Evolutionary conservation across 768 basidiomycete genomes (phyloP), one percentile per base, ranked within the genome.

Genomic region (Kwoniella pini): DNA sequence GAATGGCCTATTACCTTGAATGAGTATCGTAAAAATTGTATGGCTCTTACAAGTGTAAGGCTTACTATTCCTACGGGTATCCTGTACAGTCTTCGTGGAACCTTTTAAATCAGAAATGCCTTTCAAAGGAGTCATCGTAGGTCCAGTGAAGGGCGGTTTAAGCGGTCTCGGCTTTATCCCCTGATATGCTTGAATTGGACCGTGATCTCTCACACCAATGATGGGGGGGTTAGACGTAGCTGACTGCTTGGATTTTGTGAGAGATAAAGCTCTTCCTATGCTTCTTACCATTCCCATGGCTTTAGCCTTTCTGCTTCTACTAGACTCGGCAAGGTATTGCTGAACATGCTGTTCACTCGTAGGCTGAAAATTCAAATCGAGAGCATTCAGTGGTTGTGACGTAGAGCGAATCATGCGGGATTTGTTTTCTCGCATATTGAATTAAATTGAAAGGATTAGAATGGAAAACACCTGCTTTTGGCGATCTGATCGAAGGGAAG

Each of bases 231-330:
- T 13, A 24, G 45, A 46, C 5, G 24, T 19, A n/a, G 1, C n/a
- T 33, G 15, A 19, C 21, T 24, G 19, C 27, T 50, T 50, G 26
- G 27, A n/a, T n/a, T 36, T 50, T 27, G 48, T 50, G 21, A 50
- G 21, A 4, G 48, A 50, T 19, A 50, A 31, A n/a, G 48, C 48
- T 50, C 48, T 30, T 11, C 48, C 48, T 31, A 50, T 50, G 21
- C 31, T 50, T 10, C n/a, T 33, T 27, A 50, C 48, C 17, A 50
- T 28, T 1, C 30, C 48, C 7, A 50, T 30, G 15, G 48, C 48
- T 50, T 21, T 30, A 9, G 30, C 26, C 22, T 31, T 50, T 1
- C 48, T 19, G 24, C 48, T 50, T 7, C 31, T 50, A 31, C 30
- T 50, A 31, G 48, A 31, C 19, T 21, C 48, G 7, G 48, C 30